A percentile compares a stretch with the other conserved stretches of the same genome.
Evolutionary conservation across 2,329 filamentous ascomycete genomes (phyloP).

Genomic region (Fusarium papillatum): DNA sequence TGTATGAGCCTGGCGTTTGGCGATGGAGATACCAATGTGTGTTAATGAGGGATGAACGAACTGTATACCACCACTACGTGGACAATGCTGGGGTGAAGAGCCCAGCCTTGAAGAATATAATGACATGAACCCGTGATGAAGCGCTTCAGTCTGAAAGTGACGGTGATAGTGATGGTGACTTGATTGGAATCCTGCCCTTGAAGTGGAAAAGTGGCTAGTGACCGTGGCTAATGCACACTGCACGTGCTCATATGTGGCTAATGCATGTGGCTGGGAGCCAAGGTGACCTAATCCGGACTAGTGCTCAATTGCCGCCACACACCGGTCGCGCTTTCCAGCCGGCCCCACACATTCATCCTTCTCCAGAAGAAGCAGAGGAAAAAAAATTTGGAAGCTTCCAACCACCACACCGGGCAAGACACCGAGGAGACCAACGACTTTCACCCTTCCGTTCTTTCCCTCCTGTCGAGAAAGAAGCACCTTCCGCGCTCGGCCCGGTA

Average conservation of each 20-base stretch:
- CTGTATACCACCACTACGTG: constrained; percentile 1
- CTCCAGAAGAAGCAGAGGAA: constrained; percentile 47
- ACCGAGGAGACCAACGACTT: constrained; percentile 47
- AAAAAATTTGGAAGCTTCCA: constrained; percentile 52
- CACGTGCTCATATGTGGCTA: not conserved
- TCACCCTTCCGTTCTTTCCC: constrained; percentile 43
- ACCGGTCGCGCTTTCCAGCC: constrained; percentile 37
- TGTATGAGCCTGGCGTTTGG: constrained; percentile 27
- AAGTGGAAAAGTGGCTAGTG: constrained; percentile 3
- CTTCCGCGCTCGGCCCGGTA: constrained; percentile 45
- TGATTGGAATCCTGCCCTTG: not conserved
- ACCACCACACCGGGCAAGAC: constrained; percentile 48
- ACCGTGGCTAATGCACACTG: not conserved
- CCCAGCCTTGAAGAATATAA: not conserved
- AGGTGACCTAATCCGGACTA: constrained; percentile 17
- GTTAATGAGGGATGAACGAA: constrained; percentile 12
- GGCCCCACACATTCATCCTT: constrained; percentile 48
- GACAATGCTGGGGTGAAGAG: not conserved
- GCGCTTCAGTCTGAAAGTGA: not conserved
- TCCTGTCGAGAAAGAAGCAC: constrained; percentile 42
- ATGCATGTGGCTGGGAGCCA: constrained; percentile 2
- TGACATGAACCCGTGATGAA: not conserved
- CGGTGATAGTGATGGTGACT: not conserved
- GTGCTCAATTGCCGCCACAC: constrained; percentile 40
- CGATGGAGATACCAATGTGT: constrained; percentile 25